Evolutionary conservation across 2,329 filamentous ascomycete species (phyloP), one percentile per base, ranked within the genome.

Genomic region (Aureobasidium namibiae): DNA sequence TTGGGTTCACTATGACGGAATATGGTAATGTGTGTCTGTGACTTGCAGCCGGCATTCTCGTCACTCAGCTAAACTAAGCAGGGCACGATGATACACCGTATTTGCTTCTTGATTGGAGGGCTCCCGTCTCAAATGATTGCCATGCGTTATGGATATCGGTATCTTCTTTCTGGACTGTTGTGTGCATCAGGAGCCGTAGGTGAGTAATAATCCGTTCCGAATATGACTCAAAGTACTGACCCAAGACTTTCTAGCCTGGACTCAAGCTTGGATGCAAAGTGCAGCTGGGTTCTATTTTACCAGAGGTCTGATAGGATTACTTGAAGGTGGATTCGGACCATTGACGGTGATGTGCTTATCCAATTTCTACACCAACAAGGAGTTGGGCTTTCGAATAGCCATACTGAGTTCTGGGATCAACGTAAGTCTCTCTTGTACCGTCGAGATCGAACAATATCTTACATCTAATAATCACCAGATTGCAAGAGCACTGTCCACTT

Each of bases 311-410:
- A 56, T 62, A 2, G 61, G 61, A n/a, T 16, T 48, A 18, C 59
- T 48, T 18, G 61, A 62, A 38, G 61, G 61, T 14, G 60, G 56
- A 16, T 63, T 62, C n/a, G 29, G 44, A 5, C 60, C 61, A 10
- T 38, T 58, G 16, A 60, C 59, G 38, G 48, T 63, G 3, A 56
- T 60, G n/a, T 63, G 56, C 42, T 26, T 59, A 23, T 60, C 61
- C 8, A 48, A 53, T 11, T 63, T 63, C 52, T 63, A 63, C 46
- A 61, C 48, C 3, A 60, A 46, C 16, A 56, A 13, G 3, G 61
- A 63, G 56, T 34, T 62, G 23, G 48, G 56, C 8, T 45, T 58
- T 16, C 61, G 61, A 36, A 36, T 63, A 2, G 61, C 60, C 21
- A 34, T 56, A 1, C 23, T 63, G 21, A 24, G 36, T 8, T 56